These are phyloP conservation scores for Trametes cubensis DNA, from an alignment of 768 basidiomycete species.

Conservation along the genomic window DNA sequence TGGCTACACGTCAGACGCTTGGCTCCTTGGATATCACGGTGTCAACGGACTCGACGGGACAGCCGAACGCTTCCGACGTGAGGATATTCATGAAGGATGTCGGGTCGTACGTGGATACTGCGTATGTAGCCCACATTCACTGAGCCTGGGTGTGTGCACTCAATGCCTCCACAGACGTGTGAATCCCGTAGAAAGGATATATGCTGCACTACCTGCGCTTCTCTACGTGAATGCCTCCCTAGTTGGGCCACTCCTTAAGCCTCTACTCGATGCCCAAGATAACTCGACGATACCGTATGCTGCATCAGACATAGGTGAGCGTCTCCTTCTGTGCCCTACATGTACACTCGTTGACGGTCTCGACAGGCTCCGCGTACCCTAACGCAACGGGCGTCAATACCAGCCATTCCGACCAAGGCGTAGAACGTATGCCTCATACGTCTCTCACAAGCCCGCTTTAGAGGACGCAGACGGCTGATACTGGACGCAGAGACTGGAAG, in stretches of 20 bases:
- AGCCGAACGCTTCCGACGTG: constrained; percentile 30
- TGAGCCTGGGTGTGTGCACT: neutral
- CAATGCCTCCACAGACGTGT: constrained; percentile 25
- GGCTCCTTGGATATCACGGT: constrained; percentile 34
- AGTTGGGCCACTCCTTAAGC: constrained; percentile 30
- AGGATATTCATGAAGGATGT: constrained; percentile 28
- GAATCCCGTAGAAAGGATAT: constrained; percentile 38
- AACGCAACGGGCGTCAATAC: constrained; percentile 15
- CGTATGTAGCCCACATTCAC: neutral
- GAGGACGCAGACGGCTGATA: no score
- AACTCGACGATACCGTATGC: constrained; percentile 27
- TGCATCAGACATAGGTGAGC: constrained; percentile 34
- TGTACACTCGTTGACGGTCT: neutral
- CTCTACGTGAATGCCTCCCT: constrained; percentile 37
- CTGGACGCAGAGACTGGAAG: constrained; percentile 35
- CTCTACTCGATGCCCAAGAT: constrained; percentile 33
- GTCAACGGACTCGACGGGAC: constrained; percentile 17
- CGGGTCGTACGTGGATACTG: neutral
- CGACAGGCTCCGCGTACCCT: constrained; percentile 16
- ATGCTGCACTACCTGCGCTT: constrained; percentile 35
- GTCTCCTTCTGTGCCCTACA: neutral
- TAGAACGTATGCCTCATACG: constrained; percentile 22
- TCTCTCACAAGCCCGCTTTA: no score
- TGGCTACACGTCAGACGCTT: constrained; percentile 33
- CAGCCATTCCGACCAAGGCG: constrained; percentile 4